Conservation (phyloP, 129 eudicot genomes). For the Flaveria trinervia region DNA sequence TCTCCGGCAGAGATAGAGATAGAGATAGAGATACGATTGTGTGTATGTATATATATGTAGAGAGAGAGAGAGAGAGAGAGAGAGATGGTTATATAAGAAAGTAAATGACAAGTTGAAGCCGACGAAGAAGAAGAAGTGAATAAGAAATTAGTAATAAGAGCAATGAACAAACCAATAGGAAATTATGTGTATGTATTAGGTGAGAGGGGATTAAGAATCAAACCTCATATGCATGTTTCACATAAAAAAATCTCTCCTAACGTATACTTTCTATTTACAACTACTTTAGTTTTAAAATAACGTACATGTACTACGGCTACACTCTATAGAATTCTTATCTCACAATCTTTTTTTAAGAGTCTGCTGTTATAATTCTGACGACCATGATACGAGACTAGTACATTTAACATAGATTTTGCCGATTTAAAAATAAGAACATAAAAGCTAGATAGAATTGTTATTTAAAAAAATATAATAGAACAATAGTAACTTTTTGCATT, state of each 20-base stretch:
- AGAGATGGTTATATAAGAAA: neutral
- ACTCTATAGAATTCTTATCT: too few species aligned
- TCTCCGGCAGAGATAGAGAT: neutral
- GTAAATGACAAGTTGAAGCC: conserved; percentile 17
- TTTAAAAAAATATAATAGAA: too few species aligned
- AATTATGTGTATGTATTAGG: conserved; percentile 35
- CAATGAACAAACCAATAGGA: neutral
- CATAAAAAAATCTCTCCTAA: conserved; percentile 15
- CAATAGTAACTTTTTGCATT: too few species aligned
- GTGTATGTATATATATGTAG: neutral
- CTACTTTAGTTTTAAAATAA: too few species aligned
- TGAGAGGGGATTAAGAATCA: conserved; percentile 16
- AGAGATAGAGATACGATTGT: neutral
- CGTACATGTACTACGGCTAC: too few species aligned
- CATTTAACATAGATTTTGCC: too few species aligned
- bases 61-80: neutral
- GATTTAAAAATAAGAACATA: too few species aligned
- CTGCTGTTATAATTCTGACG: too few species aligned
- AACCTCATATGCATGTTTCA: conserved; percentile 3
- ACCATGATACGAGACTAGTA: too few species aligned
- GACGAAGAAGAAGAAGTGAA: neutral
- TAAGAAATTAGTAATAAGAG: neutral
- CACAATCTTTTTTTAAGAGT: too few species aligned
- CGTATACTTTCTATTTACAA: too few species aligned
- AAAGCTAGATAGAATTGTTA: too few species aligned